phyloP scores from a whole-genome alignment of 1,284 basidiomycete genomes.

The Microstroma glucosiphilum region DNA sequence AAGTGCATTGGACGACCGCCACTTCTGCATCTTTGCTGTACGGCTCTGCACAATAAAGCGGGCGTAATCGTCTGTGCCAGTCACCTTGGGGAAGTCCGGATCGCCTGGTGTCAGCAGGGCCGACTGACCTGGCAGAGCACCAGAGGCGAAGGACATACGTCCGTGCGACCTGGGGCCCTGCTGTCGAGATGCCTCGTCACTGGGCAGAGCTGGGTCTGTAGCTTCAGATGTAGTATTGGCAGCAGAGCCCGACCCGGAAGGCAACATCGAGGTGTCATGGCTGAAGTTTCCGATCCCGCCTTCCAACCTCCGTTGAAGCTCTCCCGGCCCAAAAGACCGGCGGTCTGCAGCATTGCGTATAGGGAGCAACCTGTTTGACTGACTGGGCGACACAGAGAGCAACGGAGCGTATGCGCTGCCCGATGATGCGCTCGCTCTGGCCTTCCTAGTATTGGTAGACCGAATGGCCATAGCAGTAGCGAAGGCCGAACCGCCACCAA shows the following conservation, averaged over 20 bases:
- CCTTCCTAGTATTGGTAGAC: no score
- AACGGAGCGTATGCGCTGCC: slow-evolving; percentile 5
- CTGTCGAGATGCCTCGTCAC: no score
- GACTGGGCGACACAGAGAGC: slow-evolving; percentile 2
- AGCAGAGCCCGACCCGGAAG: no score
- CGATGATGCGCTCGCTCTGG: background rate
- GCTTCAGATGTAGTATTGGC: no score
- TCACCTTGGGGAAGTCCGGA: slow-evolving; percentile 1
- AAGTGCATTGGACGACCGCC: slow-evolving; percentile 42
- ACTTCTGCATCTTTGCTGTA: slow-evolving; percentile 57
- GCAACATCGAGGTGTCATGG: no score
- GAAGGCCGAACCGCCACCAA: no score
- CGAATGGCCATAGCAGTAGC: no score
- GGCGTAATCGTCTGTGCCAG: slow-evolving; percentile 56
- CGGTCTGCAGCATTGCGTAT: background rate
- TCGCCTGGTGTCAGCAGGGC: slow-evolving; percentile 19
- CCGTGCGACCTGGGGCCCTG: no score
- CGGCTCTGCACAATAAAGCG: slow-evolving; percentile 57
- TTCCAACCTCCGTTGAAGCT: background rate
- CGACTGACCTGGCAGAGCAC: background rate
- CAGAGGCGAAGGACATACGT: no score
- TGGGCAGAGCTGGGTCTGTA: no score
- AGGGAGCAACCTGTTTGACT: background rate
- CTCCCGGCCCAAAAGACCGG: background rate
- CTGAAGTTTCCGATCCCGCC: no score